Percentiles rank a stretch among this genome's conserved stretches.
Conservation (phyloP, 75 land plant species). For the Pseudotsuga menziesii region DNA sequence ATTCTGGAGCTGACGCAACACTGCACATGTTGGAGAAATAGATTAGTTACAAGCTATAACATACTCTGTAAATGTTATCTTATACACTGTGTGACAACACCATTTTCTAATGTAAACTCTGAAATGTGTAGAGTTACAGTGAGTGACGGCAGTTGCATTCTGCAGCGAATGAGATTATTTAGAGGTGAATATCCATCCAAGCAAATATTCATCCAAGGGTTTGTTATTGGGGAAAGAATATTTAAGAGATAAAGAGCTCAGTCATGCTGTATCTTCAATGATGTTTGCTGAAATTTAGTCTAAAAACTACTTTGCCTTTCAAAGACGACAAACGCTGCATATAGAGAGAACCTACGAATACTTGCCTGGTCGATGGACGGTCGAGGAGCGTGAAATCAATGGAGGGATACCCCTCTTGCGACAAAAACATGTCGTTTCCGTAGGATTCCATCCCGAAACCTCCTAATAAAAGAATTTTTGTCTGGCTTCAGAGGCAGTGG, state of each 20-base stretch:
- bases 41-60: not conserved
- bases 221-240: not conserved
- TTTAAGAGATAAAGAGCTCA: not conserved
- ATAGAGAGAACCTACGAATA: not conserved
- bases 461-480: not conserved
- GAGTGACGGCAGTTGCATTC: not conserved
- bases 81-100: too few relatives aligned
- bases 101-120: not conserved
- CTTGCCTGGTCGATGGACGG: slow-evolving; percentile 17
- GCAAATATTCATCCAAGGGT: not conserved
- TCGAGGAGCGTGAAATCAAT: slow-evolving; percentile 19
- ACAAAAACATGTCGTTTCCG: slow-evolving; percentile 8
- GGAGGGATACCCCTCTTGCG: slow-evolving; percentile 16
- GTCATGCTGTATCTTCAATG: not conserved
- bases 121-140: not conserved
- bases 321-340: not conserved
- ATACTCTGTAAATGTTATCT: not conserved
- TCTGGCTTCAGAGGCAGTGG: not conserved
- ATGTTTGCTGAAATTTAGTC: not conserved
- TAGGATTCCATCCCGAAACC: slow-evolving; percentile 5
- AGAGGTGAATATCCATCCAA: not conserved
- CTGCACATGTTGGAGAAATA: slow-evolving; percentile 4
- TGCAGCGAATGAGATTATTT: not conserved
- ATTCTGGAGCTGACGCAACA: slow-evolving; percentile 15
- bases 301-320: not conserved